Evolutionary conservation across 495 filamentous ascomycete genomes (phyloP), one percentile per base, ranked within the genome.

Genomic region (Trichoderma reesei): DNA sequence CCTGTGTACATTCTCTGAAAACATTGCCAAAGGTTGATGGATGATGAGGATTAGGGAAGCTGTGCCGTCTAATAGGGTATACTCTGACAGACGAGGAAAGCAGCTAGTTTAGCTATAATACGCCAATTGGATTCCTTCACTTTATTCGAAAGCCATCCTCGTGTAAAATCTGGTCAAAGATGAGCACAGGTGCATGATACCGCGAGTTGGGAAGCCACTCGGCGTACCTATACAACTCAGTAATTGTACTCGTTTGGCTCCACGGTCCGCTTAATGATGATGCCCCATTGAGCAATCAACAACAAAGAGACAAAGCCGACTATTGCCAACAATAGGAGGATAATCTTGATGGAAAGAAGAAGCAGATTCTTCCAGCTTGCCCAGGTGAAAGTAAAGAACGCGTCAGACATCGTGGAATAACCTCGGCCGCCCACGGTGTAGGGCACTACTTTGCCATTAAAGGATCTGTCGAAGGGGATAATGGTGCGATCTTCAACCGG

Each of bases 401-500:
- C 90, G 66, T 91, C 88, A 34, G 81, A 72, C 70, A 92, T 80
- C 51, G 83, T 83, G 64, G 89, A 78, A 66, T 79, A 82, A 68
- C 88, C 87, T 71, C 81, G 83, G 62, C 89, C 90, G 65, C 85
- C 87, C 7, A 90, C 75, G 60, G 88, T 80, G 20, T 80, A 82
- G 18, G 86, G 76, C 68, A 74, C 74, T 7, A 82, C 73, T 65
- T 70, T 77, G 62, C 79, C 78, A 62, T 68, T 67, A 68, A 81
- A 82, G 14, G 77, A 75, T 34, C 79, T 75, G 69, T 83, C 80
- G 64, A 83, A 83, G 44, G 80, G 76, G 1, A 83, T 70, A 56
- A 83, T 74, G 41, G 77, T 67, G 63, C 78, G 76, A 56, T 79
- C 73, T 1, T 82, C 79, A 9, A 76, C 72, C 1, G 79, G 76